Evolutionary conservation across 176 grass and related monocot genomes (phyloP).

Genomic region (Juncus inflexus): DNA sequence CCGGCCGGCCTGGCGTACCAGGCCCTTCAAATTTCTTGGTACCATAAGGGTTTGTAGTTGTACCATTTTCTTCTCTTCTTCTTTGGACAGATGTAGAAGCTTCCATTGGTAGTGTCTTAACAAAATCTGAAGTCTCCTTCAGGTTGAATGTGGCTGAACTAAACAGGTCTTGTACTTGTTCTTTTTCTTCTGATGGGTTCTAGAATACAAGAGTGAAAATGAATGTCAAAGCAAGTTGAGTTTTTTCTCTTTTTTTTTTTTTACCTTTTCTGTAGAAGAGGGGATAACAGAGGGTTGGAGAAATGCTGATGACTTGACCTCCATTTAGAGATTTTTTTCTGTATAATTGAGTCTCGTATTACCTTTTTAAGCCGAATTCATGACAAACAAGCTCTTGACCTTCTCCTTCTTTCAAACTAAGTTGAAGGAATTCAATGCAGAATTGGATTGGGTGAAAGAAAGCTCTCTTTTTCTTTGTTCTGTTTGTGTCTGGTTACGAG

Average conservation of each 20-base stretch:
- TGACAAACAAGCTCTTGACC: too few relatives aligned
- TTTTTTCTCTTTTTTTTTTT: background rate
- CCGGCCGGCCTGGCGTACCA: slow-evolving; percentile 51
- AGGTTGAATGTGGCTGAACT: slow-evolving; percentile 39
- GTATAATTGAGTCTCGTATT: too few relatives aligned
- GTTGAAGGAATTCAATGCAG: too few relatives aligned
- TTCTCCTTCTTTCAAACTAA: too few relatives aligned
- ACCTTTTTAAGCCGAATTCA: too few relatives aligned
- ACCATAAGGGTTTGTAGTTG: background rate
- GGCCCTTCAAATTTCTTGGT: slow-evolving; percentile 42
- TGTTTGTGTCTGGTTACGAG: too few relatives aligned
- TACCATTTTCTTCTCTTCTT: slow-evolving; percentile 10
- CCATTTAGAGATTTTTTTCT: too few relatives aligned
- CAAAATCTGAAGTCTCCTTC: slow-evolving; percentile 54
- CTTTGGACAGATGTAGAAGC: slow-evolving; percentile 2
- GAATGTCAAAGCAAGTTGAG: background rate
- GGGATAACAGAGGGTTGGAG: slow-evolving; percentile 8
- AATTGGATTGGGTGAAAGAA: too few relatives aligned
- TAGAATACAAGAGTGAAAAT: slow-evolving; percentile 1
- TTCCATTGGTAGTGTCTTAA: slow-evolving; percentile 46
- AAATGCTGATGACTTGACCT: slow-evolving; percentile 1
- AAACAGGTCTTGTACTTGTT: slow-evolving; percentile 31
- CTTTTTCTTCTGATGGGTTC: slow-evolving; percentile 22
- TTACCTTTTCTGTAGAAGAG: slow-evolving; percentile 22
- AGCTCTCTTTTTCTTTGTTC: too few relatives aligned